Evolutionary conservation across 768 basidiomycete genomes (phyloP).

Genomic region (Psilocybe sp.): DNA sequence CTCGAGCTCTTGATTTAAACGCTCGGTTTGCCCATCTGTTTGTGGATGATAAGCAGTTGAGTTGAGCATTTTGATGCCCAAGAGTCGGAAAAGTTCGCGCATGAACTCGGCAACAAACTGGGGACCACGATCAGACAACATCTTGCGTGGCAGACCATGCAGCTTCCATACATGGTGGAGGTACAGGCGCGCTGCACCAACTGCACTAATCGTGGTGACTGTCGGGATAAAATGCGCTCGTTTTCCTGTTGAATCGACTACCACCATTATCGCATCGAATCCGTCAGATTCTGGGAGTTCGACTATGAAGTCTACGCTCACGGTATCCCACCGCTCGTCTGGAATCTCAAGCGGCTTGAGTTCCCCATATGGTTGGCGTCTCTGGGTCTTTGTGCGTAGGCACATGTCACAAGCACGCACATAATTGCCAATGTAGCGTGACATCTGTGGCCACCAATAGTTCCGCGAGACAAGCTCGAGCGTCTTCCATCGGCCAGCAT

Average conservation of each 20-base stretch:
- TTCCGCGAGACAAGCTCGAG: constrained; percentile 23
- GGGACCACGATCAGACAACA: constrained; percentile 16
- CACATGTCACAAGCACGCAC: constrained; percentile 28
- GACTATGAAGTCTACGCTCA: constrained; percentile 28
- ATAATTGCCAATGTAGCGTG: constrained; percentile 14
- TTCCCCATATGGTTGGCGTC: constrained; percentile 17
- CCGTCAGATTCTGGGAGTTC: constrained; percentile 17
- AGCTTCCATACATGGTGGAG: constrained; percentile 16
- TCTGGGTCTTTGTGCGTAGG: constrained; percentile 27
- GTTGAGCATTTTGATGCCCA: constrained; percentile 15
- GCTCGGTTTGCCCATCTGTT: no score
- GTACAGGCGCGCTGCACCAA: constrained; percentile 13
- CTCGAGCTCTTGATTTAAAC: no score
- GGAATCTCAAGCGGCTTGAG: constrained; percentile 17
- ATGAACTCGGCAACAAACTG: constrained; percentile 19
- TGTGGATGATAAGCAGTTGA: constrained; percentile 34
- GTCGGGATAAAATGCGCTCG: constrained; percentile 15
- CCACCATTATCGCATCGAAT: constrained; percentile 30
- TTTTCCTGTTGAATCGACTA: constrained; percentile 17
- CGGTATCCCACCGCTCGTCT: constrained; percentile 24
- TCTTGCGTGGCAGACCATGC: constrained; percentile 18
- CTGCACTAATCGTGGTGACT: constrained; percentile 7
- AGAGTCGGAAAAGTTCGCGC: constrained; percentile 12
- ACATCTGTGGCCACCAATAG: constrained; percentile 24
- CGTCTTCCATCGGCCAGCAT: constrained; percentile 30